Evolutionary conservation across 345 rosid species (phyloP).

Genomic region (Passiflora organensis): DNA sequence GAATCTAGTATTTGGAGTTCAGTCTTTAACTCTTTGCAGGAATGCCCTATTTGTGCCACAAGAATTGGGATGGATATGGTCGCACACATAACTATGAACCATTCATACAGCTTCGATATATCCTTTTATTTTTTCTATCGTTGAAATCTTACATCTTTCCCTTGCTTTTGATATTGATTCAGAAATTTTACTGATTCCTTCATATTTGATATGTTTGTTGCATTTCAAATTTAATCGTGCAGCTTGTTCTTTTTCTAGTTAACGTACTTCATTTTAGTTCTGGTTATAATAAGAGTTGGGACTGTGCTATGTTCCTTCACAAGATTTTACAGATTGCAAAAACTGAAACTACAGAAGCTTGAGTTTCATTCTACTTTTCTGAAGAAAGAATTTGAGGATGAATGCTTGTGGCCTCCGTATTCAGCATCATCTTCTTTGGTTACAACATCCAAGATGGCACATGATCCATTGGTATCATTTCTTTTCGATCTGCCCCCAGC

Average conservation of each 20-base stretch:
- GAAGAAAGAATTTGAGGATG: slow-evolving; percentile 43
- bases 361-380: slow-evolving; percentile 35
- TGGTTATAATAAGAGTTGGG: slow-evolving; percentile 5
- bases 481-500: slow-evolving; percentile 34
- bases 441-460: slow-evolving; percentile 40
- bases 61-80: slow-evolving; percentile 16
- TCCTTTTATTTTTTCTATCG: slow-evolving; percentile 14
- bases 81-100: slow-evolving; percentile 17
- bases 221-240: neutral
- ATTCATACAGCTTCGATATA: slow-evolving; percentile 20
- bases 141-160: neutral
- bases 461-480: slow-evolving; percentile 56
- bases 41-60: slow-evolving; percentile 23
- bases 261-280: neutral
- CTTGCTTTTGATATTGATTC: neutral
- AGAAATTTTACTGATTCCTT: neutral
- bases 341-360: slow-evolving; percentile 47
- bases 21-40: slow-evolving; percentile 12
- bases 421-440: slow-evolving; percentile 23
- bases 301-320: slow-evolving; percentile 54
- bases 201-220: neutral
- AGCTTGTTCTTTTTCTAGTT: neutral
- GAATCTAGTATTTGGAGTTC: neutral
- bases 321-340: slow-evolving; percentile 51
- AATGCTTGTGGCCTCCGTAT: slow-evolving; percentile 37